Evolutionary conservation across 805 yeast species (phyloP).

Genomic region (Ogataea minuta): DNA sequence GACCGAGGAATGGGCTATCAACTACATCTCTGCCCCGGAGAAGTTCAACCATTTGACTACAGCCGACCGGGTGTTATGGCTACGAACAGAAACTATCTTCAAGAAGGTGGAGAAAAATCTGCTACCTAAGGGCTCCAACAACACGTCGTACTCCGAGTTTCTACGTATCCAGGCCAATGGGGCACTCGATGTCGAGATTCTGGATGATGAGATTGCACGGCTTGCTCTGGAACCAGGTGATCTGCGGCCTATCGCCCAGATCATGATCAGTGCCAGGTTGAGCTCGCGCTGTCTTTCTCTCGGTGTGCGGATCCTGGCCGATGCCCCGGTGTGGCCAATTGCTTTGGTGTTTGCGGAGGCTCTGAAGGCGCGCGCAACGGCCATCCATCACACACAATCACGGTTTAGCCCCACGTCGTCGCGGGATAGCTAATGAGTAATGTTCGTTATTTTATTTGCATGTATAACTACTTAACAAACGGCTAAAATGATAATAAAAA

Average conservation of each 20-base stretch:
- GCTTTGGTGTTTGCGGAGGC: slow-evolving; percentile 80
- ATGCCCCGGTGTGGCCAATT: slow-evolving; percentile 86
- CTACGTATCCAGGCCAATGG: slow-evolving; percentile 59
- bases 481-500: slow-evolving; percentile 2
- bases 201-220: slow-evolving; percentile 50
- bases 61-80: slow-evolving; percentile 61
- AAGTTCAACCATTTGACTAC: slow-evolving; percentile 26
- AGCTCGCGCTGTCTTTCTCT: slow-evolving; percentile 59
- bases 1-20: slow-evolving; percentile 52
- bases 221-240: slow-evolving; percentile 46
- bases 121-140: slow-evolving; percentile 49
- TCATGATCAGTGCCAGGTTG: slow-evolving; percentile 48
- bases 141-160: slow-evolving; percentile 56
- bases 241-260: slow-evolving; percentile 42
- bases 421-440: slow-evolving; percentile 4
- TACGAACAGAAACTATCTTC: slow-evolving; percentile 57
- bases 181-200: slow-evolving; percentile 49
- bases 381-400: slow-evolving; percentile 29
- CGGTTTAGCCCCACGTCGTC: slow-evolving; percentile 21
- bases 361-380: slow-evolving; percentile 59
- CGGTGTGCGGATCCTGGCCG: slow-evolving; percentile 75
- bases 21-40: slow-evolving; percentile 29
- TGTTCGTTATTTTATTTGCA: slow-evolving; percentile 3
- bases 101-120: slow-evolving; percentile 59
- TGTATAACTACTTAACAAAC: slow-evolving; percentile 1